Evolutionary conservation across 805 yeast genomes (phyloP), one percentile per base, ranked within the genome.

Genomic region (Myxozyma melibiosi): DNA sequence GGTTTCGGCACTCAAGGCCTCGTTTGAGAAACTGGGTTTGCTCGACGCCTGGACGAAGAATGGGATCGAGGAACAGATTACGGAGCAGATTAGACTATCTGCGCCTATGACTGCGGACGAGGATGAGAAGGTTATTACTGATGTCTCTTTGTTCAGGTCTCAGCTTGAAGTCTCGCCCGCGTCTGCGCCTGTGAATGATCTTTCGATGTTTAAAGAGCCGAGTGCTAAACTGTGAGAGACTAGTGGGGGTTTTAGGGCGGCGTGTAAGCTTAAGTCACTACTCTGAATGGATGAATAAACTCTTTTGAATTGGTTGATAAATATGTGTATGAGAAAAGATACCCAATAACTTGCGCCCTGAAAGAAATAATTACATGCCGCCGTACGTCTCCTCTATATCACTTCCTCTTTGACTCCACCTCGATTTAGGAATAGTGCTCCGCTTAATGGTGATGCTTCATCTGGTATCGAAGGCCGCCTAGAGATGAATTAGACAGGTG

Each of bases 91-190:
- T 18, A 57, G 35, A 42, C 64, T 67, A 13, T 65, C 68, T 9
- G 70, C 67, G 1, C 81, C 75, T 67, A 85, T 86, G 18, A 71
- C 74, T 1, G 88, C 87, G 8, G 68, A 70, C 38, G 50, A 71
- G 30, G 16, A 46, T 4, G 41, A 28, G 33, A 42, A 13, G 16
- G 35, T 35, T 13, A 76, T 84, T 57, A 67, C 69, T 1, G 73
- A 76, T 59, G 69, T 79, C 25, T 83, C 81, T 1, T 76, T 71
- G 27, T 87, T 88, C 77, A 86, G 85, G 70, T 71, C 82, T 18
- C 68, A 70, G 2, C 70, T 82, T 61, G 74, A 73, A 42, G 66
- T 82, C 49, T 85, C 90, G 0, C 80, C 81, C 0, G 78, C 84
- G n/a, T 88, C 94, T 8, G 70, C 68, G 48, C 90, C 95, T 0